These are phyloP conservation scores for Narthecium ossifragum DNA, from an alignment of 106 monocot species.

Conservation along the genomic window DNA sequence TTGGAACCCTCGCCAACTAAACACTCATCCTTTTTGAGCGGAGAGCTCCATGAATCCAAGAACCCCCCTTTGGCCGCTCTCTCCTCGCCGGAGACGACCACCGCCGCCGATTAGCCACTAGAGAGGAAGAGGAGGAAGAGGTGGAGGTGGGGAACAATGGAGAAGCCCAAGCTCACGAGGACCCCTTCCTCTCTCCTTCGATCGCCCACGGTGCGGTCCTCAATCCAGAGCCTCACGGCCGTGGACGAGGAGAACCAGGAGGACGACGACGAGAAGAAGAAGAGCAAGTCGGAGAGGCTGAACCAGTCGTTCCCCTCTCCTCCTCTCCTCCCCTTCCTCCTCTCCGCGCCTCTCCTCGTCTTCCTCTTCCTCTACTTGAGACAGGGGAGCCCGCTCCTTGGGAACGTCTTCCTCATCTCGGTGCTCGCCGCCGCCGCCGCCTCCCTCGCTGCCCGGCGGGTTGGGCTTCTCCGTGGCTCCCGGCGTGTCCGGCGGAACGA, in stretches of 20 bases:
- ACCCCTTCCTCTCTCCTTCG: constrained; percentile 31
- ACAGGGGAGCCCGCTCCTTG: constrained; percentile 1
- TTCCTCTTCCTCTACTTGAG: constrained; percentile 15
- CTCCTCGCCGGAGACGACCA: constrained; percentile 34
- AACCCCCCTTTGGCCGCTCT: too few relatives aligned
- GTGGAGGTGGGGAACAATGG: background rate
- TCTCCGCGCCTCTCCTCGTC: constrained; percentile 9
- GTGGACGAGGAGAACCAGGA: constrained; percentile 15
- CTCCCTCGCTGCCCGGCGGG: background rate
- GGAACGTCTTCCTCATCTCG: constrained; percentile 20
- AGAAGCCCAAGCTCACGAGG: constrained; percentile 16
- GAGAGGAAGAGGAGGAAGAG: too few relatives aligned
- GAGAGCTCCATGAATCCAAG: too few relatives aligned
- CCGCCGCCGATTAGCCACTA: background rate
- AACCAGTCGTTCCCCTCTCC: background rate
- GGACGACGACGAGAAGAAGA: background rate
- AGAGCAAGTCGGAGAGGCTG: too few relatives aligned
- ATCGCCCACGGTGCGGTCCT: constrained; percentile 21
- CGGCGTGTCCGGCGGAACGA: background rate
- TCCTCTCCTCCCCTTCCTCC: constrained; percentile 6
- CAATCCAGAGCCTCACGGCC: constrained; percentile 20
- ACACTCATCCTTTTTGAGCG: too few relatives aligned
- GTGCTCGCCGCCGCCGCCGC: constrained; percentile 11
- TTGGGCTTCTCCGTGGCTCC: background rate
- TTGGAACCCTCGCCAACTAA: too few relatives aligned